These are phyloP conservation scores for Kalanchoe fedtschenkoi DNA, from an alignment of 164 flowering plant genomes.

Conservation along the genomic window DNA sequence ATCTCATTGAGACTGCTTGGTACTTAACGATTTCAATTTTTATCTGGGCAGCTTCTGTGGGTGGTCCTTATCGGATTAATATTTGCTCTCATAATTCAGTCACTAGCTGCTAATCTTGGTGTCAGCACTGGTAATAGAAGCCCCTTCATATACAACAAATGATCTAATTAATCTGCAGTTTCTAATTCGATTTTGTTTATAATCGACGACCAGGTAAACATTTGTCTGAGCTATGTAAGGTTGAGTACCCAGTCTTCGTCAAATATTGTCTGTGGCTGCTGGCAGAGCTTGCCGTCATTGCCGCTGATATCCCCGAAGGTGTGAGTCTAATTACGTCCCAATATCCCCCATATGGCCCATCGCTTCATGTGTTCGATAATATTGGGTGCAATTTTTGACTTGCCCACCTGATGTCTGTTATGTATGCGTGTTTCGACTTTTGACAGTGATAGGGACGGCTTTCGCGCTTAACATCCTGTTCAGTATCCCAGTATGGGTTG, in stretches of 20 bases:
- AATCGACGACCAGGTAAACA: conserved; percentile 13
- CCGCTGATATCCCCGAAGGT: conserved; percentile 96
- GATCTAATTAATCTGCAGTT: no score
- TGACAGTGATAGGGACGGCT: conserved; percentile 83
- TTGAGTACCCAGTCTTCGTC: conserved; percentile 18
- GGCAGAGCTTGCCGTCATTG: conserved; percentile 80
- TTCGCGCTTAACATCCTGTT: conserved; percentile 76
- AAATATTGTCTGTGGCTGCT: conserved; percentile 73
- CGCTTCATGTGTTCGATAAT: neutral
- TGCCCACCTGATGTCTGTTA: neutral
- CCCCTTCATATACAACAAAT: no score
- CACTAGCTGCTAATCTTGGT: conserved; percentile 86
- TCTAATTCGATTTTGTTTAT: neutral
- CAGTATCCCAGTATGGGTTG: conserved; percentile 7
- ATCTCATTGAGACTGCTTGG: neutral
- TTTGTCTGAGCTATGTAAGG: conserved; percentile 12
- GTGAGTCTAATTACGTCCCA: neutral
- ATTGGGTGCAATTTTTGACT: neutral
- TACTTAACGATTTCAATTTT: neutral
- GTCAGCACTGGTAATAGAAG: conserved; percentile 61
- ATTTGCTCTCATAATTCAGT: conserved; percentile 82
- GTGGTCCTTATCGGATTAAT: conserved; percentile 65
- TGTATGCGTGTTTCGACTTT: conserved; percentile 5
- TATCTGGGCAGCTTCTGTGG: conserved; percentile 66
- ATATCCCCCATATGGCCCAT: neutral